Percentiles rank a stretch among this genome's conserved stretches.
phyloP scores from a whole-genome alignment of 495 filamentous ascomycete genomes.

The Corynascus novoguineensis region DNA sequence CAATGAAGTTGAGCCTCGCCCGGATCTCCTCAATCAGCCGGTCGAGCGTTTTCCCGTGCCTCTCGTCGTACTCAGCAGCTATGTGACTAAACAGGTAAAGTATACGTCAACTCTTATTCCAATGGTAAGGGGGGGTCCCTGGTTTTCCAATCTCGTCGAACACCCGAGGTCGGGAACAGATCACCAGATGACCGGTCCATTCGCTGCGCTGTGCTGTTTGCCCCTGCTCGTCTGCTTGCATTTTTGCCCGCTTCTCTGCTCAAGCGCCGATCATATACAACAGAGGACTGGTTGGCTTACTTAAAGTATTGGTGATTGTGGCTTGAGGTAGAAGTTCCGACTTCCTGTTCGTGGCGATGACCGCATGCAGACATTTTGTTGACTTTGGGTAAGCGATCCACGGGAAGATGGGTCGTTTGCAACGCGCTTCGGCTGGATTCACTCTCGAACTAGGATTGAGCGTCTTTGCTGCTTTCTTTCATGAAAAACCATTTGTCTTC shows the following conservation, averaged over 20 bases:
- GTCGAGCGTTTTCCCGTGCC: constrained; percentile 35
- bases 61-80: constrained; percentile 38
- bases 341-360: constrained; percentile 2
- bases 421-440: no score
- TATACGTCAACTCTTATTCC: not conserved
- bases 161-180: no score
- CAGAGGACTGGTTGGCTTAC: constrained; percentile 21
- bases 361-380: not conserved
- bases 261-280: no score
- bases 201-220: not conserved
- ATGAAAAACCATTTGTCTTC: no score
- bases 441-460: no score
- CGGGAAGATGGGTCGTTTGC: no score
- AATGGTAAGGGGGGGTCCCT: not conserved
- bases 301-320: constrained; percentile 44
- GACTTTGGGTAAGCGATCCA: no score
- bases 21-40: constrained; percentile 45
- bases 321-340: constrained; percentile 19
- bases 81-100: constrained; percentile 28
- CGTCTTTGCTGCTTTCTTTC: no score
- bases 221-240: not conserved
- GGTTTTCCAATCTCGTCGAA: not conserved
- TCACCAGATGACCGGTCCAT: not conserved
- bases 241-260: not conserved
- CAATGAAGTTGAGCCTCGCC: constrained; percentile 55